Base-by-base conservation (phyloP, 2,329 filamentous ascomycete species). In the Nigrospora sphaerica region DNA sequence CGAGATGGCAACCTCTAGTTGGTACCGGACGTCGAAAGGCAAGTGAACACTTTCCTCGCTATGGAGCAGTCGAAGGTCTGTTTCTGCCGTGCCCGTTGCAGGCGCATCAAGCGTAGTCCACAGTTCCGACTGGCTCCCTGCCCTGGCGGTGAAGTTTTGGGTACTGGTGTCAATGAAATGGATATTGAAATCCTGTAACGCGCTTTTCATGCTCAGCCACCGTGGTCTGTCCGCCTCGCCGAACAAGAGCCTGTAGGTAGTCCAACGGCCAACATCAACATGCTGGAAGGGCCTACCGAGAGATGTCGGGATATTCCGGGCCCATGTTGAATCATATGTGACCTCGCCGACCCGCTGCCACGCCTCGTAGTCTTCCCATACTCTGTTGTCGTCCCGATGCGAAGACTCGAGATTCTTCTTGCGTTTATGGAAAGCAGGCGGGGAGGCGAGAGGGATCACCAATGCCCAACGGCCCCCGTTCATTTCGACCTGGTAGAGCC, bases 1-100 rank as follows among this genome's bases (percentile, higher is more conserved):
- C 0, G 91, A 95, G n/a, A 97, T 75, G 60, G 92, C 97, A 0
- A 89, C 91, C 62, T 98, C 92, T 0, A 98, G 77, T 61, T 95
- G 90, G 59, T 97, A 98, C 14, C 88, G 79, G 1, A 95, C 79
- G 1, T 81, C 68, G 50, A 90, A 96, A 0, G 79, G 69, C 4
- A 92, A 70, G 46, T 66, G 53, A 31, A 70, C 55, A 28, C 66
- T 65, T 19, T 69, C 51, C 3, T 71, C 62, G 18, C 57, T 49
- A 52, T 54, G 46, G 46, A 72, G 52, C 44, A 69, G 46, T 37
- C 60, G 49, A 32, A 64, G 47, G 49, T 60, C 53, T 4, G 49
- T 35, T 18, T 52, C 51, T 39, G 46, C 52, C 3, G 47, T 45
- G 6, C 41, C 44, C 16, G 49, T 42, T n/a, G 31, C 34, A 6